A percentile compares a stretch with the other conserved stretches of the same genome.
phyloP scores from a whole-genome alignment of 768 basidiomycete species.

The Glaciozyma antarctica region DNA sequence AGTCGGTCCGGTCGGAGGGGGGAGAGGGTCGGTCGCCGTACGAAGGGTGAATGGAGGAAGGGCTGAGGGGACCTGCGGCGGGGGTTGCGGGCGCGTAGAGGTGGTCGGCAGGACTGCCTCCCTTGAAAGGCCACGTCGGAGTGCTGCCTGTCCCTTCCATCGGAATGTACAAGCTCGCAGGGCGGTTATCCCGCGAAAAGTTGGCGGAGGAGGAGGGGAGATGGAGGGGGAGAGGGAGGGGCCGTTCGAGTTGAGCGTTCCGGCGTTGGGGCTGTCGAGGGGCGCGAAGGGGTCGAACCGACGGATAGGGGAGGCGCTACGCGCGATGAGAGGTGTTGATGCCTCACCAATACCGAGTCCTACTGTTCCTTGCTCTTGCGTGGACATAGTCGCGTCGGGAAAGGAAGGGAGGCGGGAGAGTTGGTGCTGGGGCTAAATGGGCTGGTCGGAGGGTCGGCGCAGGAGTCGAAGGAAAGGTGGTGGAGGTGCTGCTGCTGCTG shows the following conservation, averaged over 20 bases:
- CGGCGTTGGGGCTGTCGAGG: background rate
- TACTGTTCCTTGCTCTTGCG: too few species aligned
- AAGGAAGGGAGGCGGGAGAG: too few species aligned
- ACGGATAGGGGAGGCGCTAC: background rate
- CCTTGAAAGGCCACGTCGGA: slow-evolving; percentile 21
- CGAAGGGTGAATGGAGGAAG: slow-evolving; percentile 27
- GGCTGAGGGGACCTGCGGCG: background rate
- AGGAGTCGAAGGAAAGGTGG: too few species aligned
- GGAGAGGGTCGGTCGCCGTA: slow-evolving; percentile 1
- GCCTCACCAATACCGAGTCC: too few species aligned
- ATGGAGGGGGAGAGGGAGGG: background rate
- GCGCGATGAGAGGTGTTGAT: too few species aligned
- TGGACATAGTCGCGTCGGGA: too few species aligned
- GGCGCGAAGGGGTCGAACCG: slow-evolving; percentile 4
- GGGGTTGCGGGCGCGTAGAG: background rate
- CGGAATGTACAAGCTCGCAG: background rate
- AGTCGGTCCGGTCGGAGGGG: too few species aligned
- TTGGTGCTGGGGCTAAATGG: too few species aligned
- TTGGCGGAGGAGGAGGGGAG: background rate
- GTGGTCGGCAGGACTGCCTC: background rate
- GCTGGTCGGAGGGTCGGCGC: too few species aligned
- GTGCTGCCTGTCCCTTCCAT: slow-evolving; percentile 7
- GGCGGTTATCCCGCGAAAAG: background rate
- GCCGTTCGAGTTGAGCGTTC: background rate
- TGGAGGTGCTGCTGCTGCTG: too few species aligned